These are phyloP conservation scores for Podila epigama DNA, from an alignment of 192 early-diverging fungal genomes.

Conservation along the genomic window DNA sequence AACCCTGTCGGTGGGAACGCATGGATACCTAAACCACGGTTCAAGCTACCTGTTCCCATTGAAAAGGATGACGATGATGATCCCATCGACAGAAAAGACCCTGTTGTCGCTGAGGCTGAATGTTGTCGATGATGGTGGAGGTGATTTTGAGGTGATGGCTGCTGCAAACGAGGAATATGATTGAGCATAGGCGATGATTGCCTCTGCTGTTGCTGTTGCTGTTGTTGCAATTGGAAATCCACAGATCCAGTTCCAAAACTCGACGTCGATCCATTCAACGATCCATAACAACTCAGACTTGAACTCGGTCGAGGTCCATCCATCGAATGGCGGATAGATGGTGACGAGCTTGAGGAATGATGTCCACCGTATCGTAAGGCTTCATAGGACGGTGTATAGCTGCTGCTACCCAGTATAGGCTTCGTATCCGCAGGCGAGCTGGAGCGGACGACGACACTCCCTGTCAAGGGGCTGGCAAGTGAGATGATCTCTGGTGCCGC, in stretches of 20 bases:
- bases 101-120: conserved; percentile 8
- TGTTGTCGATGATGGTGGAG: conserved; percentile 17
- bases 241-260: conserved; percentile 2
- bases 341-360: background rate
- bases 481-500: conserved; percentile 21
- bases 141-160: background rate
- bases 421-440: background rate
- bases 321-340: background rate
- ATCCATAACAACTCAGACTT: conserved; percentile 8
- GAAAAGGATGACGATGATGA: conserved; percentile 3
- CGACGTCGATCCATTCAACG: background rate
- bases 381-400: background rate
- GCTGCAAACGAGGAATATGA: background rate
- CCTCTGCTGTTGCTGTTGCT: background rate
- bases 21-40: conserved; percentile 7
- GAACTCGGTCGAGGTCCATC: conserved; percentile 13
- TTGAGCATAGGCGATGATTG: background rate
- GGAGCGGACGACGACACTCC: conserved; percentile 9
- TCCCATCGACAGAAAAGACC: background rate
- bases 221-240: background rate
- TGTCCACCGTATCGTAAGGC: background rate
- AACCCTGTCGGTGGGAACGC: background rate
- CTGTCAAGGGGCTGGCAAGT: conserved; percentile 15
- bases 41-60: background rate
- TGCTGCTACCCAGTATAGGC: background rate